phyloP scores from a whole-genome alignment of 2,329 filamentous ascomycete genomes.

The Cercospora berteroae region DNA sequence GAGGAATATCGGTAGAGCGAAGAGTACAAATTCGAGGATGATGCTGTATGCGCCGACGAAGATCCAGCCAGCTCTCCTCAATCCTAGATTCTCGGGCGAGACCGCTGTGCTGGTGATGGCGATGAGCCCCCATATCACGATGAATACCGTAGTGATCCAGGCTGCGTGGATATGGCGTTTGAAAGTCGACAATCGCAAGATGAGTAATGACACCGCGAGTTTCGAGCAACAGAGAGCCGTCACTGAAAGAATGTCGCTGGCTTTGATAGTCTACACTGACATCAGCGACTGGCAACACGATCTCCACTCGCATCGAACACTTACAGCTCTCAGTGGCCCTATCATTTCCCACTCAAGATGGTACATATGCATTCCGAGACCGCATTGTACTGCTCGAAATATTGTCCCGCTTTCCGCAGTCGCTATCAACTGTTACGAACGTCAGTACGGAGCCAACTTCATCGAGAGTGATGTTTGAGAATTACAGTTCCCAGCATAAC shows the following conservation, averaged over 20 bases:
- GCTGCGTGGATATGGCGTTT: constrained; percentile 18
- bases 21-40: constrained; percentile 14
- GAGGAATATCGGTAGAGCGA: constrained; percentile 19
- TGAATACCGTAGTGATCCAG: constrained; percentile 10
- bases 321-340: background rate
- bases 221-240: constrained; percentile 19
- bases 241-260: constrained; percentile 17
- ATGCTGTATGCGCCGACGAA: constrained; percentile 18
- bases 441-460: background rate
- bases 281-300: background rate
- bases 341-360: background rate
- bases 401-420: constrained; percentile 14
- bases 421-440: constrained; percentile 8
- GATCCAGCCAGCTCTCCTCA: constrained; percentile 15
- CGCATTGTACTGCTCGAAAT: constrained; percentile 15
- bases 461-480: no score
- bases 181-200: constrained; percentile 20
- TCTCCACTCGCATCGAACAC: background rate
- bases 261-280: constrained; percentile 8
- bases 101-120: background rate
- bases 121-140: constrained; percentile 14
- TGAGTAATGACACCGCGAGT: constrained; percentile 20
- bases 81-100: background rate
- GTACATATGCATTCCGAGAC: constrained; percentile 13
- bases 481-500: constrained; percentile 18